Evolutionary conservation across 2,329 filamentous ascomycete species (phyloP), one percentile per base, ranked within the genome.

Genomic region (Trichoderma lentiforme): DNA sequence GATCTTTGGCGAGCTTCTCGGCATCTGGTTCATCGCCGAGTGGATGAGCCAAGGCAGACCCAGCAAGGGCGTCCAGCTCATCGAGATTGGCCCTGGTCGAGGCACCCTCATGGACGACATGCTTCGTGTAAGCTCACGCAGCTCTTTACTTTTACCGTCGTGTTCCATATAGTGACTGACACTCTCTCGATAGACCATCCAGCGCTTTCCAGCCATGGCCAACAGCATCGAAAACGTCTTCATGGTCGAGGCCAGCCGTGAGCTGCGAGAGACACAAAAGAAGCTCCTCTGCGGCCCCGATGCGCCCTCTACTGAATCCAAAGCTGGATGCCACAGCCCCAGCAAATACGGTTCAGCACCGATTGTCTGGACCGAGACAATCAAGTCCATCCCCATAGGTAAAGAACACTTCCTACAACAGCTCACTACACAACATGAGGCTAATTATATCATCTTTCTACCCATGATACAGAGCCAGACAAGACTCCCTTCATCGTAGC

Each of bases 81-180:
- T 99, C 78, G 96, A 99, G 82, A 90, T 98, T 76, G 96, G 96
- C 0, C 96, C 96, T 4, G 96, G 96, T 14, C 90, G 95, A 80
- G 96, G 96, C 15, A 99, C 96, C 15, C 84, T 99, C 77, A 99
- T 99, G 95, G 93, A 95, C 82, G 96, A 99, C 84, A 93, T 98
- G 83, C 83, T 99, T 76, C 88, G 96, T 77, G 94, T 96, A 85
- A 80, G 91, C 15, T 1, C 14, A 6, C 12, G 1, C 14, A 2
- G 28, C n/a, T 32, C 32, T 30, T 53, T 21, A 14, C 11, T 14
- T 6, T 1, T 32, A n/a, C 14, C 34, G 1, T 32, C 21, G 9
- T 12, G 1, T 21, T 7, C 12, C 30, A 2, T 9, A 18, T n/a
- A 30, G 15, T 32, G 1, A 63, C 26, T 15, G 1, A 63, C 32